Conservation (phyloP, 1,284 basidiomycete species). For the Fistulina hepatica region DNA sequence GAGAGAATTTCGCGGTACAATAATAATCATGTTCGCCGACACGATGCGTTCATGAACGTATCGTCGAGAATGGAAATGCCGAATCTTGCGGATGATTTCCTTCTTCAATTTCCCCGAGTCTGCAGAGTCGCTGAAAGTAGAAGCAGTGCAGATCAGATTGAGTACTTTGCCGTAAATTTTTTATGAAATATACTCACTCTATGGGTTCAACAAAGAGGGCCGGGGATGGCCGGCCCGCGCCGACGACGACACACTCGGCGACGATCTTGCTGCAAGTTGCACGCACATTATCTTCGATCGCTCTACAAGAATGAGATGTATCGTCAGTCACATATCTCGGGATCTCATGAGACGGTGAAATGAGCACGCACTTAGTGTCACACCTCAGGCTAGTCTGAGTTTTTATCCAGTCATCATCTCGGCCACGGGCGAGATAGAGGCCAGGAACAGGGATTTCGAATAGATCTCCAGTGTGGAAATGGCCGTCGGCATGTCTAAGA, state of each 20-base stretch:
- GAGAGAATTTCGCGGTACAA: constrained; percentile 43
- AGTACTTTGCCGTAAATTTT: too few species aligned
- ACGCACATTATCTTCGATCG: constrained; percentile 59
- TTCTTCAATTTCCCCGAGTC: constrained; percentile 44
- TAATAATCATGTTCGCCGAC: constrained; percentile 39
- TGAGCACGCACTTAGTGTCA: constrained; percentile 38
- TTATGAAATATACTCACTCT: too few species aligned
- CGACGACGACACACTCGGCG: constrained; percentile 54
- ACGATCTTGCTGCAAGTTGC: constrained; percentile 43
- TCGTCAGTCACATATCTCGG: too few species aligned
- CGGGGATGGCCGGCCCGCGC: constrained; percentile 52
- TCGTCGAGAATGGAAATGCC: constrained; percentile 49
- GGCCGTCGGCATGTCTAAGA: constrained; percentile 38
- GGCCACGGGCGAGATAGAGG: constrained; percentile 39
- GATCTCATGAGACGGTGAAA: constrained; percentile 7
- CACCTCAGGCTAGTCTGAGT: constrained; percentile 42
- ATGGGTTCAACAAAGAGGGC: constrained; percentile 48
- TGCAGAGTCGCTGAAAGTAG: too few species aligned
- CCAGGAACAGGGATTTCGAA: constrained; percentile 41
- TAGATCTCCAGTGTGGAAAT: constrained; percentile 51
- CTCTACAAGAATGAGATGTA: constrained; percentile 29
- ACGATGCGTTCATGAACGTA: constrained; percentile 61
- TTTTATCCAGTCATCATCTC: constrained; percentile 56
- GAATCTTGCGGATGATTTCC: constrained; percentile 54
- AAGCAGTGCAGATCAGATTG: too few species aligned